phyloP scores from a whole-genome alignment of 2,329 filamentous ascomycete genomes.

The Neurospora sp. region DNA sequence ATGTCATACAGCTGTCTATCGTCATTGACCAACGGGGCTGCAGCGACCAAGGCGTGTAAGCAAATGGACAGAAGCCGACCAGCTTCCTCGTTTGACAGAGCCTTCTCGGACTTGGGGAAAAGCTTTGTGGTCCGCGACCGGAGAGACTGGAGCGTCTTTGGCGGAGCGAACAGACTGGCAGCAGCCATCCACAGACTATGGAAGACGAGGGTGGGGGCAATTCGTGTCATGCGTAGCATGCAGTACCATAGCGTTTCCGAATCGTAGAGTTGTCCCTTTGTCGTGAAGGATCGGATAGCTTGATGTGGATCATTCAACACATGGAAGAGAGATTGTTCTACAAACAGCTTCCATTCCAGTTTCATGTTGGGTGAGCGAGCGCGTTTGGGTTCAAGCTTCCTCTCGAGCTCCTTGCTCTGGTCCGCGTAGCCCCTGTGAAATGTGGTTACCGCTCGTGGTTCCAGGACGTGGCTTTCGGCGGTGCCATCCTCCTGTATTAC shows the following conservation, averaged over 20 bases:
- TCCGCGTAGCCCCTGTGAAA: slow-evolving; percentile 20
- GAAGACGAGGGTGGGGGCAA: slow-evolving; percentile 47
- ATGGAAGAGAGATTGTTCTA: slow-evolving; percentile 55
- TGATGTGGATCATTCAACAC: slow-evolving; percentile 48
- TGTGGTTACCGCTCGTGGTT: slow-evolving; percentile 26
- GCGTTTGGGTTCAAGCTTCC: slow-evolving; percentile 20
- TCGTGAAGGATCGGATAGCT: slow-evolving; percentile 47
- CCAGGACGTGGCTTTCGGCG: slow-evolving; percentile 37
- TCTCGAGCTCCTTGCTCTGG: slow-evolving; percentile 23
- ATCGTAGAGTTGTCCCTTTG: slow-evolving; percentile 42
- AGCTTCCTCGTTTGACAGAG: slow-evolving; percentile 39
- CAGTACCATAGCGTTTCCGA: slow-evolving; percentile 54
- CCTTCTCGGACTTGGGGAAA: slow-evolving; percentile 24
- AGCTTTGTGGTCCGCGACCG: slow-evolving; percentile 28
- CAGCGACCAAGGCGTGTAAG: slow-evolving; percentile 51
- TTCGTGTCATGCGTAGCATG: slow-evolving; percentile 48
- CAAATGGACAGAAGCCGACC: slow-evolving; percentile 48
- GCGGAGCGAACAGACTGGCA: slow-evolving; percentile 46
- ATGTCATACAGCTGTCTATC: slow-evolving; percentile 44
- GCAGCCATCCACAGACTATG: slow-evolving; percentile 56
- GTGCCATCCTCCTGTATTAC: slow-evolving; percentile 47
- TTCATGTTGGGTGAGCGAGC: slow-evolving; percentile 25
- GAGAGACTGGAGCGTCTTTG: slow-evolving; percentile 32
- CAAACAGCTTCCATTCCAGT: slow-evolving; percentile 48
- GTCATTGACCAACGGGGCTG: slow-evolving; percentile 40